phyloP scores from a whole-genome alignment of 2,329 filamentous ascomycete genomes.

The Ceratocystis albifundus region DNA sequence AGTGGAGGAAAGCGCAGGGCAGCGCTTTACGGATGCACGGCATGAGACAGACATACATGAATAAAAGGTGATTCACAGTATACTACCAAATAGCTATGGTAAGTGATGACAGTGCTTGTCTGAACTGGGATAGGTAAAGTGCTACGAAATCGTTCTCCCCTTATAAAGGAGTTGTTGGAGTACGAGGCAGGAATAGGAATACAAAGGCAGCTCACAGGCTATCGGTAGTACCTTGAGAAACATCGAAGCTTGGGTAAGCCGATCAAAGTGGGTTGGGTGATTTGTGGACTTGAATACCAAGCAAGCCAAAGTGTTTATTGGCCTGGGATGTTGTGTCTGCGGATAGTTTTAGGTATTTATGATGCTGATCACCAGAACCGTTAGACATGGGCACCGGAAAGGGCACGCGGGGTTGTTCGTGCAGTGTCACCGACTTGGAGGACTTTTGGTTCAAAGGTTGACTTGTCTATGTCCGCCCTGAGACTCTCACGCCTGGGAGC shows the following conservation, averaged over 20 bases:
- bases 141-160: background rate
- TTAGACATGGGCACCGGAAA: background rate
- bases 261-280: background rate
- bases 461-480: background rate
- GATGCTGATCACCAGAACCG: background rate
- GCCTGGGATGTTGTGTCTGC: background rate
- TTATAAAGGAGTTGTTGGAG: background rate
- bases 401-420: background rate
- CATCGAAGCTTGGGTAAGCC: background rate
- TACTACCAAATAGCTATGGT: background rate
- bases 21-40: background rate
- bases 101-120: background rate
- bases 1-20: background rate
- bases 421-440: background rate
- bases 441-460: background rate
- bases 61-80: background rate
- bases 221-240: slow-evolving; percentile 1
- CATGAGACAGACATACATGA: background rate
- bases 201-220: background rate
- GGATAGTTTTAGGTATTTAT: background rate
- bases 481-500: background rate
- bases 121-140: background rate
- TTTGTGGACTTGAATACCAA: background rate
- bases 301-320: background rate
- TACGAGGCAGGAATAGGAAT: background rate